These are phyloP conservation scores for Clathrospora elynae DNA, from an alignment of 2,329 filamentous ascomycete species.

Conservation along the genomic window DNA sequence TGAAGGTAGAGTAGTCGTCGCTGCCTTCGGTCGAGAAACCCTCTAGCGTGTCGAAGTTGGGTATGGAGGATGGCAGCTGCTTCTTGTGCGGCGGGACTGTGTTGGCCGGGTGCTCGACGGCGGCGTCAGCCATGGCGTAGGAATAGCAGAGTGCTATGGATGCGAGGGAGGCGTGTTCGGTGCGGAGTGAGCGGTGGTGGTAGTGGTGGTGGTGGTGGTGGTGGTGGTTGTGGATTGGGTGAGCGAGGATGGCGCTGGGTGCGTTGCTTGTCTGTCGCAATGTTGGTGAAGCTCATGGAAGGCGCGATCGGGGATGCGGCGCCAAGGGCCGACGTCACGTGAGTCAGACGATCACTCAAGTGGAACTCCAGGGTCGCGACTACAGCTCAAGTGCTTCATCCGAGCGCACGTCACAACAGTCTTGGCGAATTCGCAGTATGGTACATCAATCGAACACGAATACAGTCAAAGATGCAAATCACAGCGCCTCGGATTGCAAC, in stretches of 20 bases:
- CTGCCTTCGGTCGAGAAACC: constrained; percentile 78
- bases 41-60: constrained; percentile 88
- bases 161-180: constrained; percentile 4
- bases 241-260: no score
- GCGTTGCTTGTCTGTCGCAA: constrained; percentile 27
- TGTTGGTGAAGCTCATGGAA: constrained; percentile 37
- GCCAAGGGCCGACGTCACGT: constrained; percentile 36
- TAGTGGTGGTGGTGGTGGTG: constrained; percentile 6
- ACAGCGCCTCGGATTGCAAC: neutral
- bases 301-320: constrained; percentile 26
- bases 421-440: no score
- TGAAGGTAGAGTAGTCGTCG: constrained; percentile 93
- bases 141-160: constrained; percentile 5
- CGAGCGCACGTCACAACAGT: no score
- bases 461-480: neutral
- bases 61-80: constrained; percentile 76
- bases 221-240: constrained; percentile 10
- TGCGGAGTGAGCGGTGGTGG: constrained; percentile 2
- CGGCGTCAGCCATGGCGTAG: constrained; percentile 77
- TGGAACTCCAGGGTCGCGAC: no score
- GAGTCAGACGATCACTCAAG: constrained; percentile 9
- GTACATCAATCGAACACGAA: no score
- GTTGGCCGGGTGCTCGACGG: constrained; percentile 80
- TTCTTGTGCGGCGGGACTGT: constrained; percentile 79
- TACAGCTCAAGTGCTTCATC: no score